Conservation (phyloP, 2,329 filamentous ascomycete genomes). For the Pseudocercospora macadamiae region DNA sequence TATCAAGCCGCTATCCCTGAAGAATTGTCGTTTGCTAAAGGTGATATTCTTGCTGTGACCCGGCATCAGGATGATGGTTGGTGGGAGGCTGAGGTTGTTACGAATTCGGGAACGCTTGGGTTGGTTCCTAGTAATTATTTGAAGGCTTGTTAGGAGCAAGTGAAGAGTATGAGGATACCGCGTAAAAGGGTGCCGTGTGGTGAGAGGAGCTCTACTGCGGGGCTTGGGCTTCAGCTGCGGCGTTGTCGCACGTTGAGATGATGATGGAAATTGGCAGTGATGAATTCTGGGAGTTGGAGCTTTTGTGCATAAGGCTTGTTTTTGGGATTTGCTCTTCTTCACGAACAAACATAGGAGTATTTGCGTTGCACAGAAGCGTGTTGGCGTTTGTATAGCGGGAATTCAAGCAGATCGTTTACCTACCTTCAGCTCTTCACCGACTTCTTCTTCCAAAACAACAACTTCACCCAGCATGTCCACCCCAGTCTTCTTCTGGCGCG, state of each 20-base stretch:
- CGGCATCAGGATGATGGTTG: slow-evolving; percentile 95
- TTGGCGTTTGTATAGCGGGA: no score
- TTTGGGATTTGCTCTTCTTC: background rate
- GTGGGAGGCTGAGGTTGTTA: slow-evolving; percentile 97
- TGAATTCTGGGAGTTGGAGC: background rate
- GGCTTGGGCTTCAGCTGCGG: no score
- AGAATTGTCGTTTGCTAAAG: slow-evolving; percentile 89
- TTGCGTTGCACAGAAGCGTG: no score
- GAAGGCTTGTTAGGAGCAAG: slow-evolving; percentile 54
- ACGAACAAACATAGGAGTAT: background rate
- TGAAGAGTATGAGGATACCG: slow-evolving; percentile 5
- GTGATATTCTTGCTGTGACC: slow-evolving; percentile 85
- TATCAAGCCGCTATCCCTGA: slow-evolving; percentile 95
- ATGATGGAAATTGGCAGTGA: background rate
- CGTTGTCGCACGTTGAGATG: no score
- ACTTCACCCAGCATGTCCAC: background rate
- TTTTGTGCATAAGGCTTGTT: slow-evolving; percentile 3
- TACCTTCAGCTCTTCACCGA: background rate
- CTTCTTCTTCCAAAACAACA: background rate
- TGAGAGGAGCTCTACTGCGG: background rate
- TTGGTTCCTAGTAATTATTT: slow-evolving; percentile 70
- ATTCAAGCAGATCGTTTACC: background rate
- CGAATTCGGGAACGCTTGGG: slow-evolving; percentile 58
- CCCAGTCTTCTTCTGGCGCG: slow-evolving; percentile 43
- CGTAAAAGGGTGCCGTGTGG: no score